Percentiles rank a stretch among this genome's conserved stretches.
Conservation (phyloP, 768 basidiomycete species). For the Lentinula raphanica region DNA sequence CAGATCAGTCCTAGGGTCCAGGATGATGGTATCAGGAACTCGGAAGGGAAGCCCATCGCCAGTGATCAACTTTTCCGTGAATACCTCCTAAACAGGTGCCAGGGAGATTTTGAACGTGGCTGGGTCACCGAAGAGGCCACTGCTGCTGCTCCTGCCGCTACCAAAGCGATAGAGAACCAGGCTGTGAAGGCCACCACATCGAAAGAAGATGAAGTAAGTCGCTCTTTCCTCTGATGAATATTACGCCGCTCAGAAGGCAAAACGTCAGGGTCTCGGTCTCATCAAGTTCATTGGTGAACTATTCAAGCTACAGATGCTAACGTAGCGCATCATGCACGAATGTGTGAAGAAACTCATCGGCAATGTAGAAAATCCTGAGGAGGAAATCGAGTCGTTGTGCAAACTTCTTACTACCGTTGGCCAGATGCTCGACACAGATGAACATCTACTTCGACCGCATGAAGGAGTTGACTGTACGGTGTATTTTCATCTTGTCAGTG, state of each 20-base stretch:
- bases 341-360: conserved; percentile 94
- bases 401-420: conserved; percentile 90
- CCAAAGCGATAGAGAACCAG: conserved; percentile 81
- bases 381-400: conserved; percentile 95
- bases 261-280: conserved; percentile 93
- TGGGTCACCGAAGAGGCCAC: conserved; percentile 88
- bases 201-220: conserved; percentile 54
- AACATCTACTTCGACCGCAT: conserved; percentile 92
- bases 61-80: conserved; percentile 95
- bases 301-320: conserved; percentile 97
- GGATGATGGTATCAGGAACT: conserved; percentile 78
- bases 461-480: conserved; percentile 73
- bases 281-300: conserved; percentile 98
- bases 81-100: conserved; percentile 93
- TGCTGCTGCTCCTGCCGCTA: conserved; percentile 78
- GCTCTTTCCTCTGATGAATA: conserved; percentile 93
- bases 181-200: conserved; percentile 67
- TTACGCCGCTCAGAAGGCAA: conserved; percentile 93
- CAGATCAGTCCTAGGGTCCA: conserved; percentile 82
- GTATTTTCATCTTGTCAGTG: conserved; percentile 2
- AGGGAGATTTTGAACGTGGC: conserved; percentile 95
- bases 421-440: conserved; percentile 81
- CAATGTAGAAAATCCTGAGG: conserved; percentile 93
- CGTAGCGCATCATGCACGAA: conserved; percentile 97
- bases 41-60: conserved; percentile 82